Evolutionary conservation across 345 rosid species (phyloP).

Genomic region (Carallia pectinifolia): DNA sequence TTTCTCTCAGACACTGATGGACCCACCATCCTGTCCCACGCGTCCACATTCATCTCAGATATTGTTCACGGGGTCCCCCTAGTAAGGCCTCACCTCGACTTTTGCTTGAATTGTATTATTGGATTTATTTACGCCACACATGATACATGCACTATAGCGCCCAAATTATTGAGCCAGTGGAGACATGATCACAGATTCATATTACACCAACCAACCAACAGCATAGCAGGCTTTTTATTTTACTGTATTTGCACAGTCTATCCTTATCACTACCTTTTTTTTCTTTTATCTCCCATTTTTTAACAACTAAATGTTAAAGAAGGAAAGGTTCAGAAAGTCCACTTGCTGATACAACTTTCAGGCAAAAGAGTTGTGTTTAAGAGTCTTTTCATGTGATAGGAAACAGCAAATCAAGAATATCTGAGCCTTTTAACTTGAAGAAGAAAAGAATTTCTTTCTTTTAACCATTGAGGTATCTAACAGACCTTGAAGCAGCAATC

Average conservation of each 20-base stretch:
- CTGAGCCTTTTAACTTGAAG: not conserved
- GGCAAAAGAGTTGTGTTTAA: not conserved
- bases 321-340: no score
- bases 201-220: slow-evolving; percentile 4
- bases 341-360: no score
- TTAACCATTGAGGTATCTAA: slow-evolving; percentile 25
- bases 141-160: no score
- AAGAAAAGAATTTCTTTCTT: slow-evolving; percentile 19
- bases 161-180: not conserved
- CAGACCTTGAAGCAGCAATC: slow-evolving; percentile 23
- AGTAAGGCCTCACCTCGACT: no score
- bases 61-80: not conserved
- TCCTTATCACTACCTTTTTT: not conserved
- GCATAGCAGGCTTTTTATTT: not conserved
- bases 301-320: no score
- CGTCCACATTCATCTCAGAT: not conserved
- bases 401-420: slow-evolving; percentile 15
- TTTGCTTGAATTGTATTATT: not conserved
- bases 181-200: slow-evolving; percentile 18
- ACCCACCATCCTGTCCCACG: not conserved
- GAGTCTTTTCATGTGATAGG: not conserved
- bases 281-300: no score
- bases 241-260: not conserved
- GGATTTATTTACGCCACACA: not conserved
- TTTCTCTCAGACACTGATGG: not conserved